Base-by-base conservation (phyloP, 768 basidiomycete species). In the Mycena maculata region DNA sequence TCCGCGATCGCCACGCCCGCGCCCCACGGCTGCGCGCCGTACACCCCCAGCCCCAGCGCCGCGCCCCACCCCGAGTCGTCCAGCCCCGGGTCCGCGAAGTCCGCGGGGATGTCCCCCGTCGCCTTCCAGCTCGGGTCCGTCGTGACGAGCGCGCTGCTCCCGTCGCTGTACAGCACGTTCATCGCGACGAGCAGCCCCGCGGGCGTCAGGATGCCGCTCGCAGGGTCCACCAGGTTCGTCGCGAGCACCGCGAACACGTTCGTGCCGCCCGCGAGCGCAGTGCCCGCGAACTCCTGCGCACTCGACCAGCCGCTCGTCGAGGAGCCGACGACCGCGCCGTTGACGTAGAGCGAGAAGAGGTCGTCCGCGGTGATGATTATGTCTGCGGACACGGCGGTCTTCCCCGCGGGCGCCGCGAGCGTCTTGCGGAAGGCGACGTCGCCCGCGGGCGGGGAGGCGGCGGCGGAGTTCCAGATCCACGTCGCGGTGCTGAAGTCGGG, bases 371-470 rank as follows among this genome's bases (percentile, higher is more conserved):
- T 73, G 13, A 76, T 11, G 76, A 67, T 7, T 75, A 54, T n/a
- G 33, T n/a, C 36, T 31, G 52, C 54, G 20, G 67, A 73, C 31
- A 71, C 67, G 1, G 74, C 28, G 11, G 66, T 70, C 62, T 77
- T 75, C 10, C 74, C 75, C n/a, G 62, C 60, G 3, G 75, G 66
- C 5, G 70, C 59, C 22, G 56, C 44, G 45, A 76, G 70, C 3
- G 75, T 73, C 48, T 72, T 73, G n/a, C 77, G 73, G 70, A 79
- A 79, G 1, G 77, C 77, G 25, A 76, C 74, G 15, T 67, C 55
- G 30, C 69, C 69, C 18, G 75, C 65, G 16, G 75, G 72, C 27
- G 74, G 72, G 7, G 57, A 53, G n/a, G 67, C 62, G 18, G 57
- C 33, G 36, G 72, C 68, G 20, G 60, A 50, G 11, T 45, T 33